Percentiles rank a stretch among this genome's conserved stretches.
These are phyloP conservation scores for Metschnikowia amazonensis DNA, from an alignment of 805 yeast genomes.

Conservation along the genomic window DNA sequence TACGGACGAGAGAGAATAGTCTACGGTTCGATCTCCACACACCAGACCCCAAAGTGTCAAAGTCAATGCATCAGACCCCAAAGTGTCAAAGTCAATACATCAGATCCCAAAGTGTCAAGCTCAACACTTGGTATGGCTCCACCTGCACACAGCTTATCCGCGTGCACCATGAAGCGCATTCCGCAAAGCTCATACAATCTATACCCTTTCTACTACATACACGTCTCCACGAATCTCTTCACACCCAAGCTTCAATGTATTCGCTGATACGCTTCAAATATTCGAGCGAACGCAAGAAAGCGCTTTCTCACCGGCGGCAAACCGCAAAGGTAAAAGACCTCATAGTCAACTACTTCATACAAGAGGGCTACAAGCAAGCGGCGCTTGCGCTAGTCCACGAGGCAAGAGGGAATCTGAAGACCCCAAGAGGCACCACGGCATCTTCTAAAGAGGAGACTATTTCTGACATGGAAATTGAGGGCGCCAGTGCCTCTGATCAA, in stretches of 20 bases:
- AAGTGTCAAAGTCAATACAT: no score
- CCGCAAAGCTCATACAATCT: neutral
- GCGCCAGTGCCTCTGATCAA: neutral
- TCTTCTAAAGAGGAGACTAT: neutral
- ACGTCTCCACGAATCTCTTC: neutral
- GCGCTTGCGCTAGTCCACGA: conserved; percentile 61
- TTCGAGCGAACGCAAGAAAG: conserved; percentile 4
- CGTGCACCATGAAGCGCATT: conserved; percentile 3
- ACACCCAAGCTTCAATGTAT: neutral
- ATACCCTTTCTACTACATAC: neutral
- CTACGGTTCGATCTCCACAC: no score
- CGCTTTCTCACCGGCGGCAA: conserved; percentile 16
- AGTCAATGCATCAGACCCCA: no score
- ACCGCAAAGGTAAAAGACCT: conserved; percentile 46
- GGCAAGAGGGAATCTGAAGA: conserved; percentile 24
- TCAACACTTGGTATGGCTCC: neutral
- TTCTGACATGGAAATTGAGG: neutral
- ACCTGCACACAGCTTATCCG: conserved; percentile 4
- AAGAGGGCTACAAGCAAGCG: conserved; percentile 73
- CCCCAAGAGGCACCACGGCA: neutral
- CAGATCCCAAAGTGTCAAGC: no score
- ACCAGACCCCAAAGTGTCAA: no score
- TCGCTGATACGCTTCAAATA: conserved; percentile 12
- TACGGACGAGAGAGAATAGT: no score
- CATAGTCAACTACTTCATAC: conserved; percentile 68